Conservation (phyloP, 768 basidiomycete species). For the Xerocomellus chrysenteron region DNA sequence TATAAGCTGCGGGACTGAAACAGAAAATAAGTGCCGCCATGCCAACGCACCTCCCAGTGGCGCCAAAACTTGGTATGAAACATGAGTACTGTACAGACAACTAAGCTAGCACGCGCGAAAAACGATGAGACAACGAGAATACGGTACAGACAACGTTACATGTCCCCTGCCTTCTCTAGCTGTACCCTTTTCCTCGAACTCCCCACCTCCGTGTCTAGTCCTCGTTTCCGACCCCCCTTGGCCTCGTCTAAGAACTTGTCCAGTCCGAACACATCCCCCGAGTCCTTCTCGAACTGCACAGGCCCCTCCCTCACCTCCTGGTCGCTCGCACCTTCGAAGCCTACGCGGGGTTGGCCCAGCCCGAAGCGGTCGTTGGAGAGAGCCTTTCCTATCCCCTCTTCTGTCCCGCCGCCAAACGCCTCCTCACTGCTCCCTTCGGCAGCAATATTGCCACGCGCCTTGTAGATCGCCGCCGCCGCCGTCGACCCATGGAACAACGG, state of each 20-base stretch:
- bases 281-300: conserved; percentile 98
- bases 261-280: conserved; percentile 93
- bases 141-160: conserved; percentile 24
- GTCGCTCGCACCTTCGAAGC: conserved; percentile 88
- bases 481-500: conserved; percentile 95
- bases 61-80: not conserved
- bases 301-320: conserved; percentile 89
- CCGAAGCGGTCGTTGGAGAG: conserved; percentile 93
- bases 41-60: conserved; percentile 11
- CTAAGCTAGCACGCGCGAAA: not conserved
- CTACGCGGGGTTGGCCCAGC: conserved; percentile 77
- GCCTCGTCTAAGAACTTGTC: conserved; percentile 98
- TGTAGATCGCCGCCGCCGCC: conserved; percentile 99
- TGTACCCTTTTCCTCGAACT: conserved; percentile 69
- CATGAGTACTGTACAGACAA: not conserved
- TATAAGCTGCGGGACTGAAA: not conserved
- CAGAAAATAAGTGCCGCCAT: conserved; percentile 12
- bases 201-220: conserved; percentile 74
- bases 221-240: conserved; percentile 90
- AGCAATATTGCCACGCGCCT: conserved; percentile 82
- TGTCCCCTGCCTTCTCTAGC: conserved; percentile 57
- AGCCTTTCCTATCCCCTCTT: conserved; percentile 89
- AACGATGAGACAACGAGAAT: not conserved
- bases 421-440: conserved; percentile 78
- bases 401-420: conserved; percentile 90